Evolutionary conservation across 2,329 filamentous ascomycete genomes (phyloP).

Genomic region (Aureobasidium sp.): DNA sequence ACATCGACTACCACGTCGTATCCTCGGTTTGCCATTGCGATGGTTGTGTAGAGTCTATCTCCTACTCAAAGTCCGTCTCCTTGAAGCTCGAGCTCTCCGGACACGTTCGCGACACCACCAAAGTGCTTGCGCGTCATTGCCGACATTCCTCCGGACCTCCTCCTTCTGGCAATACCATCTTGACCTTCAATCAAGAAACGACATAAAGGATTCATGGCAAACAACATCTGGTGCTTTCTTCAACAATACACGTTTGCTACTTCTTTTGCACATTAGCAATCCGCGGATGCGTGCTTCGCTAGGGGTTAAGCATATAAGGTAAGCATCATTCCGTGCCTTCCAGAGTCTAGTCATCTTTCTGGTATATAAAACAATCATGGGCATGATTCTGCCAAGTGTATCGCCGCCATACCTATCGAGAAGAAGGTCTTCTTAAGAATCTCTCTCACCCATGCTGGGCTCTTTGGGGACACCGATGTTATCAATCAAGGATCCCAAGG

Average conservation of each 20-base stretch:
- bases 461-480: too few species aligned
- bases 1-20: constrained; percentile 98
- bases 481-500: too few species aligned
- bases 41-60: neutral
- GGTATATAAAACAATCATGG: neutral
- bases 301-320: neutral
- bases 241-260: neutral
- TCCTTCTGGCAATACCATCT: too few species aligned
- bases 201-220: neutral
- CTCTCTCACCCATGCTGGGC: too few species aligned
- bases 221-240: neutral
- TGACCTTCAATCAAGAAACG: neutral
- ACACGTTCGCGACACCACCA: neutral
- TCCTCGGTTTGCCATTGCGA: constrained; percentile 55
- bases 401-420: neutral
- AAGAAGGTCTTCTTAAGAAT: too few species aligned
- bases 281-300: neutral
- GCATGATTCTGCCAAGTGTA: neutral
- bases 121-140: constrained; percentile 2
- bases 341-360: neutral
- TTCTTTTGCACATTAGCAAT: neutral
- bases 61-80: neutral
- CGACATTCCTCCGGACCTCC: neutral
- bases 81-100: constrained; percentile 9
- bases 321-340: neutral